Evolutionary conservation across 2,329 filamentous ascomycete genomes (phyloP), one percentile per base, ranked within the genome.

Genomic region (Fusarium stilboides): DNA sequence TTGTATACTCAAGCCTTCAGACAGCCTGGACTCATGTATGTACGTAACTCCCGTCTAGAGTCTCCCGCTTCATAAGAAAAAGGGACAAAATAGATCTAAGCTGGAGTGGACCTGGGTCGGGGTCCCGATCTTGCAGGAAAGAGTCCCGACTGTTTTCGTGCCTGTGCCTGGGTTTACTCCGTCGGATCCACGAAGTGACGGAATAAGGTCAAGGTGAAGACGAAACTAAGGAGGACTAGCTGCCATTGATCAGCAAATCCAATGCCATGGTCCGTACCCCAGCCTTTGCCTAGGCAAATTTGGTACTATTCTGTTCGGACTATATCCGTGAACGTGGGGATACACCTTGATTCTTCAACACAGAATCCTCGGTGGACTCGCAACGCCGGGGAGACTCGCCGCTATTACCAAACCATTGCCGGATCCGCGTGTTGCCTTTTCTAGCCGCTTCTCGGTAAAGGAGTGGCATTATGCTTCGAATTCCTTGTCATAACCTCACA

Each of bases 361-460:
- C 10, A 37, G 40, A 26, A 39, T 62, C 52, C 51, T 53, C 52
- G 34, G 54, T 51, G 51, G 46, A 61, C 40, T 63, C 65, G 28
- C 43, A 65, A 50, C 36, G 28, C 61, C 54, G 65, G 60, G 55
- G 36, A 55, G 31, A 54, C 51, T 54, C 60, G 43, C 57, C 45
- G 42, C 57, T 50, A 68, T 73, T 65, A 51, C 67, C 60, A 63
- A 69, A 71, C 52, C 53, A 69, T 64, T 68, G 46, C 64, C 57
- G 62, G 52, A 66, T 57, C 73, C 73, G 69, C 52, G 55, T 62
- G 54, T 75, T 74, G 53, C 73, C 73, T 75, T 65, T 61, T 59
- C 62, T 75, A 75, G 63, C 72, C 72, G 72, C 49, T 47, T 47
- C 34, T 61, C 57, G 36, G 53, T 59, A 60, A 69, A 62, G 22